These are phyloP conservation scores for Cystobasidiopsis lactophilus DNA, from an alignment of 768 basidiomycete species.

Conservation along the genomic window DNA sequence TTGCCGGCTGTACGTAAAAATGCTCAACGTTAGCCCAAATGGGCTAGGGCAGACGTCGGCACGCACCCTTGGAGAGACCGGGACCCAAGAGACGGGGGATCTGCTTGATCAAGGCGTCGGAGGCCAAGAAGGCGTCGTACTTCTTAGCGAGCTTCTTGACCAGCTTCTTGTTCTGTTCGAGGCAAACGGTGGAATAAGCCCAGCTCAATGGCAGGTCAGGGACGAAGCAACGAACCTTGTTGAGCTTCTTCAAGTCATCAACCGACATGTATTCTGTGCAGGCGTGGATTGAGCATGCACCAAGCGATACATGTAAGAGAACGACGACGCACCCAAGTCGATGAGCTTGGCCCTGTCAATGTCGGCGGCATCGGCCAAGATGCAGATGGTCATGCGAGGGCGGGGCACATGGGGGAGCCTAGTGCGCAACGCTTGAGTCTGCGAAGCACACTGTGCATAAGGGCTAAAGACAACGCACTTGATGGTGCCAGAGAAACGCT, in stretches of 20 bases:
- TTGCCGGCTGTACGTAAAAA: slow-evolving; percentile 51
- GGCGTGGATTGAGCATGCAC: background rate
- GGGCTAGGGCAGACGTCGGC: background rate
- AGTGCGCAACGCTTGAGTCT: too few relatives aligned
- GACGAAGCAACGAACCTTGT: too few relatives aligned
- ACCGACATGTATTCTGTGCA: slow-evolving; percentile 74
- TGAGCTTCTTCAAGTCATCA: slow-evolving; percentile 93
- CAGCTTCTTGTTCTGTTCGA: slow-evolving; percentile 99
- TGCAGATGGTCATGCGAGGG: slow-evolving; percentile 97
- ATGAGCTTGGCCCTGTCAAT: slow-evolving; percentile 98
- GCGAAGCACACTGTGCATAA: slow-evolving; percentile 18
- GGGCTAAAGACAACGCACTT: slow-evolving; percentile 44
- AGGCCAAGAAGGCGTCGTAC: slow-evolving; percentile 95
- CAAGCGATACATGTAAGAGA: background rate
- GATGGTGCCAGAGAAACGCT: slow-evolving; percentile 99
- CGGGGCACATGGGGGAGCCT: slow-evolving; percentile 93
- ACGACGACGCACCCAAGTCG: slow-evolving; percentile 40
- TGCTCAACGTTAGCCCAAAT: background rate
- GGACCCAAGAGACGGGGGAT: slow-evolving; percentile 98
- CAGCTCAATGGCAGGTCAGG: slow-evolving; percentile 15
- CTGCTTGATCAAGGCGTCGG: slow-evolving; percentile 95
- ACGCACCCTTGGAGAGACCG: slow-evolving; percentile 89
- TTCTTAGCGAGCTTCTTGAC: slow-evolving; percentile 57
- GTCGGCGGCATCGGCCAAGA: slow-evolving; percentile 95
- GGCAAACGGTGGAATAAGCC: slow-evolving; percentile 98